Conservation (phyloP, 1,139 yeast genomes). For the Zygosaccharomyces pseudobailii region DNA sequence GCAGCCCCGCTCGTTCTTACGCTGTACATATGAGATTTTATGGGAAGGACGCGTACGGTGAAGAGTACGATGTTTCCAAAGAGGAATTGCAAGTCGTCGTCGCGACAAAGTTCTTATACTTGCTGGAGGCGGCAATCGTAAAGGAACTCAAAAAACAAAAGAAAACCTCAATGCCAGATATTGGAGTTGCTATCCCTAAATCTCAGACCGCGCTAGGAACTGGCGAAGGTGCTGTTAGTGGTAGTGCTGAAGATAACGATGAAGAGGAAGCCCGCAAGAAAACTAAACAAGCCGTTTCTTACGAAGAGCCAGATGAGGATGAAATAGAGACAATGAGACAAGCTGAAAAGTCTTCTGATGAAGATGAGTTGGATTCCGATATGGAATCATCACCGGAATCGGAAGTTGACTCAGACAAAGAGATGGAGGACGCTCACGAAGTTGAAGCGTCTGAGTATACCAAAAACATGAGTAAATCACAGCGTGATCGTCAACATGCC, state of each 20-base stretch:
- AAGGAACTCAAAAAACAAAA: constrained; percentile 83
- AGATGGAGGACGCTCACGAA: constrained; percentile 32
- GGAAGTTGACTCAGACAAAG: constrained; percentile 33
- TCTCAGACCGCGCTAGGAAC: constrained; percentile 45
- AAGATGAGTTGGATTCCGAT: constrained; percentile 40
- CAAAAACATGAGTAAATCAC: constrained; percentile 48
- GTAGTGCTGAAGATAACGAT: constrained; percentile 61
- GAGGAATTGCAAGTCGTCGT: constrained; percentile 71
- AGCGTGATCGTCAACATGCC: constrained; percentile 80
- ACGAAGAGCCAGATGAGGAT: constrained; percentile 92
- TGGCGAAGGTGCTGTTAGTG: constrained; percentile 35
- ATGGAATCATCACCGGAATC: constrained; percentile 40
- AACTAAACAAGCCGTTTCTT: constrained; percentile 82
- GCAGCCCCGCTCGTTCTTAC: constrained; percentile 62
- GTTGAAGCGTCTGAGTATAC: constrained; percentile 33
- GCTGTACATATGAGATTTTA: constrained; percentile 70
- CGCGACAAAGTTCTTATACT: constrained; percentile 57
- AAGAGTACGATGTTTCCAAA: constrained; percentile 83
- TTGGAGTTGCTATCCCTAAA: constrained; percentile 71
- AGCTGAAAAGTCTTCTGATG: constrained; percentile 72
- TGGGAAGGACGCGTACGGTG: constrained; percentile 69
- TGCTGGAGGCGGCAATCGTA: constrained; percentile 65
- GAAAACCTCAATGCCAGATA: constrained; percentile 51
- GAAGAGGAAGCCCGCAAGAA: constrained; percentile 59
- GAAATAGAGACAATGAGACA: constrained; percentile 82